phyloP scores from a whole-genome alignment of 805 yeast genomes.

The Cyberlindnera meyerae region DNA sequence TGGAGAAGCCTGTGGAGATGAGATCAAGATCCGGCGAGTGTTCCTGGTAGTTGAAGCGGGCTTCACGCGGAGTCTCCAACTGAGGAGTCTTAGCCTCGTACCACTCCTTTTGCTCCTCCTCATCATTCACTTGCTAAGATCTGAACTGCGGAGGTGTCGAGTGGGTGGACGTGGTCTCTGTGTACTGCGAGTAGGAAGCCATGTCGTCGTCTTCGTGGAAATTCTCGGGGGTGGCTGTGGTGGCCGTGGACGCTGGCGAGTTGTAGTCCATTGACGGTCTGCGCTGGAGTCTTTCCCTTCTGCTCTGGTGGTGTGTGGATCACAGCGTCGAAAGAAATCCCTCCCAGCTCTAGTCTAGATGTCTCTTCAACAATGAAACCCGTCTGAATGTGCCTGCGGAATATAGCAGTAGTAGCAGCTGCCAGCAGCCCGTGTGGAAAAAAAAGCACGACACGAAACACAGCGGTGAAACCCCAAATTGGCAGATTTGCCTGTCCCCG shows the following conservation, averaged over 20 bases:
- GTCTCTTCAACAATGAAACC: too few species aligned
- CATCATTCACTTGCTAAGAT: neutral
- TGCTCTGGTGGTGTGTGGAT: too few species aligned
- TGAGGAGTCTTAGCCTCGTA: conserved; percentile 11
- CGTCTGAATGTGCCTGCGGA: too few species aligned
- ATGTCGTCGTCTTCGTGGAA: conserved; percentile 6
- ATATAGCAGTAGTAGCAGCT: too few species aligned
- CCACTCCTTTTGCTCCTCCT: conserved; percentile 4
- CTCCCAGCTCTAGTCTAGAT: too few species aligned
- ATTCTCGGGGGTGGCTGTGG: conserved; percentile 1
- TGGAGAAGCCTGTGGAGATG: conserved; percentile 19
- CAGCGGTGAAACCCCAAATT: too few species aligned
- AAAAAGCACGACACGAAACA: too few species aligned
- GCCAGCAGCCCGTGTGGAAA: too few species aligned
- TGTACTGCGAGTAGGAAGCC: conserved; percentile 8
- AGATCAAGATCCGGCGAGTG: conserved; percentile 21
- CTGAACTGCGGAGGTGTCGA: conserved; percentile 3
- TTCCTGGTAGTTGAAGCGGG: conserved; percentile 10
- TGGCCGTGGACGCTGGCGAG: conserved; percentile 9
- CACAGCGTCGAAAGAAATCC: too few species aligned
- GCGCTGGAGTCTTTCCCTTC: neutral
- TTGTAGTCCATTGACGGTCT: conserved; percentile 1
- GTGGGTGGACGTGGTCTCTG: conserved; percentile 11
- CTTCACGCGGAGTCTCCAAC: conserved; percentile 1
- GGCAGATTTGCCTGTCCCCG: too few species aligned